Conservation (phyloP, 1,284 basidiomycete genomes). For the Ganoderma boninense region DNA sequence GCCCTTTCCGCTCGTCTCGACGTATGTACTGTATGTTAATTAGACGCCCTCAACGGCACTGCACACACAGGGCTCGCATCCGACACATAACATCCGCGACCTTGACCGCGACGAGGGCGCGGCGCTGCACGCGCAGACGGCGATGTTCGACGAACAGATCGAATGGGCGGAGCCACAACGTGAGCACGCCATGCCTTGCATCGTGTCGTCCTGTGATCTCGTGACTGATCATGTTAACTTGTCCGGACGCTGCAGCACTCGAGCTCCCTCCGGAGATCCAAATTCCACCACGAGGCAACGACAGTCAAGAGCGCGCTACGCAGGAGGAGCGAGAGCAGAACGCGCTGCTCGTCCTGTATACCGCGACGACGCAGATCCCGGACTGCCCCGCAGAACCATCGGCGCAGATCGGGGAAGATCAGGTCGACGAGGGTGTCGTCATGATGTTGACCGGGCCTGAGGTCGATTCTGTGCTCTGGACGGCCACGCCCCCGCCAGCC, state of each 20-base stretch:
- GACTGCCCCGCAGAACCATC: conserved; percentile 79
- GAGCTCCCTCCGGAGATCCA: conserved; percentile 68
- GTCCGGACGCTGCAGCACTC: conserved; percentile 53
- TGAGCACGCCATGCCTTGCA: conserved; percentile 49
- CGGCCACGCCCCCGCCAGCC: conserved; percentile 50
- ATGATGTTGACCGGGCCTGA: conserved; percentile 75
- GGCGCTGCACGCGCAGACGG: conserved; percentile 71
- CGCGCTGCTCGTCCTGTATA: conserved; percentile 78
- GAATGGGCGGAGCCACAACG: conserved; percentile 83
- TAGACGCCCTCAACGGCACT: conserved; percentile 40
- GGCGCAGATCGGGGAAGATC: conserved; percentile 66
- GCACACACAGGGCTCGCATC: conserved; percentile 68
- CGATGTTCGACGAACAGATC: conserved; percentile 79
- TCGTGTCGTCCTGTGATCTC: conserved; percentile 26
- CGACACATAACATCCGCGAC: conserved; percentile 76
- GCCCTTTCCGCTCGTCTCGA: conserved; percentile 52
- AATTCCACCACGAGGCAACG: conserved; percentile 60
- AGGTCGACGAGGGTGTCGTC: conserved; percentile 67
- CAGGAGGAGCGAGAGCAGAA: conserved; percentile 82
- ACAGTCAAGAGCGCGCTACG: conserved; percentile 68
- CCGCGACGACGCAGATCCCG: conserved; percentile 72
- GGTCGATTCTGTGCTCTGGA: conserved; percentile 71
- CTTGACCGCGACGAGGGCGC: conserved; percentile 86
- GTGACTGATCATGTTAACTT: conserved; percentile 19
- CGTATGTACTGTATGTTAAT: conserved; percentile 64